These are phyloP conservation scores for Penicillium chermesinum DNA, from an alignment of 495 filamentous ascomycete species.

Conservation along the genomic window DNA sequence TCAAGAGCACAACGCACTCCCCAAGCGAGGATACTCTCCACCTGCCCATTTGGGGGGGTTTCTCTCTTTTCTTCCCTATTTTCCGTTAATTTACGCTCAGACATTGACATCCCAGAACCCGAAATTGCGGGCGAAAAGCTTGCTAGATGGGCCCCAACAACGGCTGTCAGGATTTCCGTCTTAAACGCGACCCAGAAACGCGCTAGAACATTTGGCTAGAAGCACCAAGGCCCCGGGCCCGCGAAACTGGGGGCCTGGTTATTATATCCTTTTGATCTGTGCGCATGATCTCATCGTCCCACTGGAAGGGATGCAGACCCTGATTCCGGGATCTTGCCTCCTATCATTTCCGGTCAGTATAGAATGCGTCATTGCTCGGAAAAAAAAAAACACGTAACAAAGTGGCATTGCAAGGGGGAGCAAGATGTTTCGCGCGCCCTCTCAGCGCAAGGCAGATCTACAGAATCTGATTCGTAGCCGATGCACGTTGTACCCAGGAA, in stretches of 20 bases:
- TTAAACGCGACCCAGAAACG: slow-evolving; percentile 9
- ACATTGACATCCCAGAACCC: slow-evolving; percentile 4
- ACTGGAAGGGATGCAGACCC: slow-evolving; percentile 8
- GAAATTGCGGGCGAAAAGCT: slow-evolving; percentile 15
- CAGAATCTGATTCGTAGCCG: no score
- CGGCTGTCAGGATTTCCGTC: slow-evolving; percentile 22
- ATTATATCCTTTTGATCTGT: slow-evolving; percentile 5
- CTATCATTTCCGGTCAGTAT: slow-evolving; percentile 5
- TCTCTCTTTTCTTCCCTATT: no score
- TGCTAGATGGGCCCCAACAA: slow-evolving; percentile 13
- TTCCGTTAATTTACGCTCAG: no score
- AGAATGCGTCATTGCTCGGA: slow-evolving; percentile 3
- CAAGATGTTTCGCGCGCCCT: no score
- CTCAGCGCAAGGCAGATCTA: no score
- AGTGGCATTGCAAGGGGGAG: neutral
- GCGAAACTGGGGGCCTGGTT: neutral
- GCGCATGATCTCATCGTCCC: slow-evolving; percentile 26
- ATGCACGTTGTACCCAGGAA: no score
- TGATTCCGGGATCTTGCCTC: neutral
- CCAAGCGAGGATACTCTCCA: no score
- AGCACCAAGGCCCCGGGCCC: no score
- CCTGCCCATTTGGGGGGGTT: slow-evolving; percentile 5
- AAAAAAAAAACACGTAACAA: neutral
- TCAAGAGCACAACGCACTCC: slow-evolving; percentile 7
- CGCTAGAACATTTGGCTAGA: slow-evolving; percentile 9